These are phyloP conservation scores for Chrysanthemum seticuspe DNA, from an alignment of 129 eudicot genomes.

Conservation along the genomic window DNA sequence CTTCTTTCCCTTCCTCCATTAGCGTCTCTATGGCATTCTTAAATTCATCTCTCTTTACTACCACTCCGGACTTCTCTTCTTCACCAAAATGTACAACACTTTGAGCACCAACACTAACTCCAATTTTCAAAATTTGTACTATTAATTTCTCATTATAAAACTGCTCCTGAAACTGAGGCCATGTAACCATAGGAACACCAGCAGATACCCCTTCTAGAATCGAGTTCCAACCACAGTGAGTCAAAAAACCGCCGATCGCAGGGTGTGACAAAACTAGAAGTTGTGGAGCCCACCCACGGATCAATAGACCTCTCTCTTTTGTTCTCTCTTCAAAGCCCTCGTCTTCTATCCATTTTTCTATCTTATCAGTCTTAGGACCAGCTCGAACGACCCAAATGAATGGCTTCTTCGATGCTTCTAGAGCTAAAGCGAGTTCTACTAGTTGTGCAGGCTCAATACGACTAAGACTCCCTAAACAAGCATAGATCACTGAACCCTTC, in stretches of 20 bases:
- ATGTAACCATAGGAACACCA: slow-evolving; percentile 63
- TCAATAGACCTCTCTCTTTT: slow-evolving; percentile 41
- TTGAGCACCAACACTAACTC: slow-evolving; percentile 47
- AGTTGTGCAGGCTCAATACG: slow-evolving; percentile 31
- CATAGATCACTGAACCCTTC: slow-evolving; percentile 36
- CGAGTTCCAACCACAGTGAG: slow-evolving; percentile 80
- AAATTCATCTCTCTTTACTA: slow-evolving; percentile 30
- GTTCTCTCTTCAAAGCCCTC: slow-evolving; percentile 51
- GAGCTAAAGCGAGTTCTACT: slow-evolving; percentile 42
- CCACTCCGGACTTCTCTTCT: slow-evolving; percentile 27
- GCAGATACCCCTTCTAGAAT: slow-evolving; percentile 51
- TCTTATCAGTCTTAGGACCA: slow-evolving; percentile 20
- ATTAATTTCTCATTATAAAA: slow-evolving; percentile 49
- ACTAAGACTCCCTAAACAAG: slow-evolving; percentile 45
- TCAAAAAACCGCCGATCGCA: slow-evolving; percentile 54
- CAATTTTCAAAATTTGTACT: slow-evolving; percentile 41
- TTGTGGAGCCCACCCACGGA: slow-evolving; percentile 77
- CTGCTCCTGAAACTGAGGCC: slow-evolving; percentile 65
- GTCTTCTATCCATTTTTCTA: slow-evolving; percentile 40
- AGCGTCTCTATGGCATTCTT: slow-evolving; percentile 31
- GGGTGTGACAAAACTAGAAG: slow-evolving; percentile 48
- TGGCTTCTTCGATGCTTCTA: slow-evolving; percentile 35
- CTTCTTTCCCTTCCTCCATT: slow-evolving; percentile 37
- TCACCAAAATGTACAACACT: slow-evolving; percentile 15
- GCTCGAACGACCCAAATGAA: slow-evolving; percentile 48